Evolutionary conservation across 1,139 yeast species (phyloP), one percentile per base, ranked within the genome.

Genomic region (Scheffersomyces quercinus): DNA sequence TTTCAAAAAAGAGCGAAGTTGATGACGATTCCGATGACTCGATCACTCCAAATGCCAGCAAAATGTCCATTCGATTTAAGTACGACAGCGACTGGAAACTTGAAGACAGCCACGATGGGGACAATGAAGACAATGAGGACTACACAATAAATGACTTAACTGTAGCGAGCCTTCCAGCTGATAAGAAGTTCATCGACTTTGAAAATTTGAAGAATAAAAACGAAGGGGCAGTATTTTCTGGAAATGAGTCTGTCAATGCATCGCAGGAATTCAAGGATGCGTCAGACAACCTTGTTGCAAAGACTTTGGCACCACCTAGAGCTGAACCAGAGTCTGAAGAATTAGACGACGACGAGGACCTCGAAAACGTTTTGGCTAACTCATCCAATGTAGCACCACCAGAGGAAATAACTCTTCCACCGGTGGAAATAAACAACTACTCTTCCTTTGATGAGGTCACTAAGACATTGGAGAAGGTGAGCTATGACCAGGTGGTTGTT

Each of bases 51-150:
- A 31, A 31, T 31, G 35, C 15, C 4, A 55, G 60, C 8, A 59
- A 54, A 39, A 59, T 64, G 54, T 63, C 72, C 11, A 59, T 70
- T 14, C 51, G 71, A 37, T 69, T 67, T 49, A 68, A 69, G 37
- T 58, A 67, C 43, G 74, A 69, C 44, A 56, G 64, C 32, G 71
- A 64, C 35, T 71, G 77, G 77, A 70, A 68, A 50, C 59, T 68
- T 37, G 75, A 70, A 46, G 72, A 70, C 41, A 69, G 75, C 40
- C 64, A 70, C 44, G 77, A 72, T 51, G 77, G 76, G 12, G 77
- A 72, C 40, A 58, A 62, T 35, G 77, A 72, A 51, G 77, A 72
- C 45, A 72, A 72, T 48, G 73, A 67, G 41, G 68, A 64, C 13
- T 48, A 44, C 35, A 62, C 69, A 5, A 52, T 59, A 38, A 60